These are phyloP conservation scores for Podaxis sp. DNA, from an alignment of 768 basidiomycete genomes.

Conservation along the genomic window DNA sequence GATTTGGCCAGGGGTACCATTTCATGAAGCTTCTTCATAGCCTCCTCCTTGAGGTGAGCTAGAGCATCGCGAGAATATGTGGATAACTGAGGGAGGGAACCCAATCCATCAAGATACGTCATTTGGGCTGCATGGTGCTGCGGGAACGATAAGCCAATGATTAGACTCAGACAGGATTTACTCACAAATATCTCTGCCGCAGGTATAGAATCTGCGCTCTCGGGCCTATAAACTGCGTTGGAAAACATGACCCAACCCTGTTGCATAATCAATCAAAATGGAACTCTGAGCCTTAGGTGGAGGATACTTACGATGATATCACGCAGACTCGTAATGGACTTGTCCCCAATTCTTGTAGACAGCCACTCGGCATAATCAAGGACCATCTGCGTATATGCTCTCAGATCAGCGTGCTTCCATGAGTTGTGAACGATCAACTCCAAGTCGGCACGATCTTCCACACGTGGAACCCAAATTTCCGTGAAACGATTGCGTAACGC, in stretches of 20 bases:
- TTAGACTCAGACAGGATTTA: conserved; percentile 6
- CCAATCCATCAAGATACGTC: conserved; percentile 88
- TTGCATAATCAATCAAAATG: conserved; percentile 9
- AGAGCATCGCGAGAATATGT: conserved; percentile 61
- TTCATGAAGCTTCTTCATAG: conserved; percentile 48
- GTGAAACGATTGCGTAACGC: conserved; percentile 97
- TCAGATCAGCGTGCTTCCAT: conserved; percentile 61
- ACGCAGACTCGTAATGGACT: conserved; percentile 70
- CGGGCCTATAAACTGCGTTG: conserved; percentile 50
- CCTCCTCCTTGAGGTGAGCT: conserved; percentile 58
- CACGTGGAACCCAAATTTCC: conserved; percentile 95
- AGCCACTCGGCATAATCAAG: conserved; percentile 87
- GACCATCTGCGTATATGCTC: conserved; percentile 54
- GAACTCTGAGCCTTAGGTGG: neutral
- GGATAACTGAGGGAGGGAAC: conserved; percentile 70
- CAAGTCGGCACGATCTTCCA: conserved; percentile 72
- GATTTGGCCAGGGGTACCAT: conserved; percentile 46
- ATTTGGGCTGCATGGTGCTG: conserved; percentile 93
- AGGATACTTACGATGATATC: conserved; percentile 74
- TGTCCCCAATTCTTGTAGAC: conserved; percentile 54
- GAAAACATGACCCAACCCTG: conserved; percentile 94
- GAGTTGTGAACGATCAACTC: conserved; percentile 70
- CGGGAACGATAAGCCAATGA: conserved; percentile 13
- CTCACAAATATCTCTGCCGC: conserved; percentile 67
- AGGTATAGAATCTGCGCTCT: conserved; percentile 30